Evolutionary conservation across 495 filamentous ascomycete species (phyloP).

Genomic region (Hyphodiscus hymeniophilus): DNA sequence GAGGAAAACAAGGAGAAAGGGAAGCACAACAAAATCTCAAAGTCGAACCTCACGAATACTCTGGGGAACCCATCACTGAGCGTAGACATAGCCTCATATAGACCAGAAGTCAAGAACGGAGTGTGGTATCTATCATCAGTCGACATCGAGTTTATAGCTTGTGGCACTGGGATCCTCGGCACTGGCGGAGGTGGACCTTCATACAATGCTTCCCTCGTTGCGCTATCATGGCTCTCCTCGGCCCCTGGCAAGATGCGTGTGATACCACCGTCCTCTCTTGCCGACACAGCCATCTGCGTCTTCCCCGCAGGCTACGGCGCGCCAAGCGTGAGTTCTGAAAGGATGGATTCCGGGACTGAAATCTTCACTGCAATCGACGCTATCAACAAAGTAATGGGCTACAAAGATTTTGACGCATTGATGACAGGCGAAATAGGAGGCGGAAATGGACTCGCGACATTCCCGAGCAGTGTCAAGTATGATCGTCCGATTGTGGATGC

Average conservation of each 20-base stretch:
- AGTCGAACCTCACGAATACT: not conserved
- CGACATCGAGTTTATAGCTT: conserved; percentile 45
- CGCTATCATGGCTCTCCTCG: conserved; percentile 29
- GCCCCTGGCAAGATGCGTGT: conserved; percentile 36
- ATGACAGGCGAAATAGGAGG: conserved; percentile 45
- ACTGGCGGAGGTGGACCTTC: conserved; percentile 49
- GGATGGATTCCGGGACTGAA: conserved; percentile 36
- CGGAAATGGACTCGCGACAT: conserved; percentile 41
- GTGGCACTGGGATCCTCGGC: conserved; percentile 45
- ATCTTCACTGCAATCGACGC: conserved; percentile 33
- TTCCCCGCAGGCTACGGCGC: conserved; percentile 37
- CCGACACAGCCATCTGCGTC: conserved; percentile 33
- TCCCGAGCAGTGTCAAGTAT: conserved; percentile 41
- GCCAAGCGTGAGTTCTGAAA: conserved; percentile 41
- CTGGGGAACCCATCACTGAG: not conserved
- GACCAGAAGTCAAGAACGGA: conserved; percentile 35
- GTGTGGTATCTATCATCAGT: conserved; percentile 44
- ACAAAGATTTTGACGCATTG: conserved; percentile 19
- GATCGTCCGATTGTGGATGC: conserved; percentile 40
- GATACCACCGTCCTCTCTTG: conserved; percentile 30
- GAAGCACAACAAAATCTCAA: too few relatives aligned
- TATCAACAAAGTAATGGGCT: conserved; percentile 29
- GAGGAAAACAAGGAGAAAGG: too few relatives aligned
- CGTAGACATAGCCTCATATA: conserved; percentile 28
- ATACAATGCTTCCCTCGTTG: conserved; percentile 22